Base-by-base conservation (phyloP, 2,329 filamentous ascomycete genomes). In the Ophiostoma himal-ulmi region DNA sequence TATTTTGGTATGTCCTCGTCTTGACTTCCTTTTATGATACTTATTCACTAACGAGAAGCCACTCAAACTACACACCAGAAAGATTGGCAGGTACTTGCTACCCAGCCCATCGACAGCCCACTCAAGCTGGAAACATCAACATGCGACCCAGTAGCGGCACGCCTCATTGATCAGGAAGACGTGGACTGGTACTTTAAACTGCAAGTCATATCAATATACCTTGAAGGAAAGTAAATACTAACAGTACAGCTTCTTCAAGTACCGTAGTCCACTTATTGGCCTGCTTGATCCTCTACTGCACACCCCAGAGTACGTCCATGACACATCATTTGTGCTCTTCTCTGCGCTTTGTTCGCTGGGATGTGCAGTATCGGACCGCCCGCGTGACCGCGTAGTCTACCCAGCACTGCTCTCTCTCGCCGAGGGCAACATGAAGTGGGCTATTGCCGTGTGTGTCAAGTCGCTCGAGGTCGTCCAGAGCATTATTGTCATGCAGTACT, bases 371-470 rank as follows among this genome's bases (percentile, higher is more conserved):
- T 76, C 75, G 3, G 72, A 70, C 62, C 72, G 74, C 4, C 74
- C 75, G 3, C 72, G 75, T 13, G 75, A 76, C 67, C 69, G 73
- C 4, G 69, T 75, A 1, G 66, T 76, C 11, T 76, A 75, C 14
- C 72, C 74, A 8, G 70, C 72, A 1, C 70, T 76, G 8, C 65
- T 73, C 1, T 75, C 75, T 4, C 39, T 76, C 5, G 75, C 75
- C 26, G 74, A 75, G 69, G 72, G 68, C 17, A 75, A 75, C 70
- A 73, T 76, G 69, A 74, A 74, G 52, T 76, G 75, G 75, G 74
- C 74, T 14, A 76, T 76, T 52, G 75, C 75, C 36, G 70, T 73
- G 11, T 75, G 74, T 37, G 74, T 76, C 66, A 76, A 74, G 67
- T 73, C 73, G 13, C 69, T 76, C 37, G 75, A 76, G 72, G 74